Percentiles rank a stretch among this genome's conserved stretches.
Evolutionary conservation across 2,329 filamentous ascomycete species (phyloP).

Genomic region (Neofusicoccum kwambonambiense): DNA sequence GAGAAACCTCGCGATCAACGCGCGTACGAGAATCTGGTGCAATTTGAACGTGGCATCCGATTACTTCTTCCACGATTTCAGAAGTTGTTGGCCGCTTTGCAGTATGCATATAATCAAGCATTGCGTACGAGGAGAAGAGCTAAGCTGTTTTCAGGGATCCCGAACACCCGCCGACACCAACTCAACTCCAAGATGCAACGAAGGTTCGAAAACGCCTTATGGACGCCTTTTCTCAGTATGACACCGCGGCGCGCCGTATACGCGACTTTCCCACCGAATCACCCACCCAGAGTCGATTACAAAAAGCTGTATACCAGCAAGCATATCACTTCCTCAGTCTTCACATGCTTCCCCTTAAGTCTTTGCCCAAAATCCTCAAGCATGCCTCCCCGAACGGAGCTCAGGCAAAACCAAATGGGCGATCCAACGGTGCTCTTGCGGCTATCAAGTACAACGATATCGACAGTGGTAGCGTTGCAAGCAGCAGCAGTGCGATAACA

Average conservation of each 20-base stretch:
- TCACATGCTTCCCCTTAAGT: slow-evolving; percentile 82
- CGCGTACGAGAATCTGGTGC: slow-evolving; percentile 77
- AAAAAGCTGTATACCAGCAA: slow-evolving; percentile 78
- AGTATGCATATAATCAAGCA: slow-evolving; percentile 44
- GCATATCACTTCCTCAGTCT: slow-evolving; percentile 81
- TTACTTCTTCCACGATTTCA: slow-evolving; percentile 82
- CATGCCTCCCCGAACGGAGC: slow-evolving; percentile 56
- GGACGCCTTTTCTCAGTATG: slow-evolving; percentile 86
- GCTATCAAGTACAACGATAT: slow-evolving; percentile 59
- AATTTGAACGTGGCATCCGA: slow-evolving; percentile 85
- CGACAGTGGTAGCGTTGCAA: slow-evolving; percentile 53
- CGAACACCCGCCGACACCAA: slow-evolving; percentile 61
- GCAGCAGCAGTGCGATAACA: slow-evolving; percentile 59
- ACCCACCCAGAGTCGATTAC: slow-evolving; percentile 69
- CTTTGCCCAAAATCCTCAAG: slow-evolving; percentile 48
- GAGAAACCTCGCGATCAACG: slow-evolving; percentile 72
- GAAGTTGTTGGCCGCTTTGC: slow-evolving; percentile 68
- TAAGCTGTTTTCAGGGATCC: slow-evolving; percentile 48
- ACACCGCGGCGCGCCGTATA: slow-evolving; percentile 75
- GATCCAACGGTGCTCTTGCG: slow-evolving; percentile 45
- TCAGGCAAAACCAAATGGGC: slow-evolving; percentile 30
- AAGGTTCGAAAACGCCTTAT: slow-evolving; percentile 88
- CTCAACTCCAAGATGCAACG: slow-evolving; percentile 78
- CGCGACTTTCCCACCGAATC: slow-evolving; percentile 74
- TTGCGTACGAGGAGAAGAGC: neutral